phyloP scores from a whole-genome alignment of 1,284 basidiomycete species.

The Grifola frondosa region DNA sequence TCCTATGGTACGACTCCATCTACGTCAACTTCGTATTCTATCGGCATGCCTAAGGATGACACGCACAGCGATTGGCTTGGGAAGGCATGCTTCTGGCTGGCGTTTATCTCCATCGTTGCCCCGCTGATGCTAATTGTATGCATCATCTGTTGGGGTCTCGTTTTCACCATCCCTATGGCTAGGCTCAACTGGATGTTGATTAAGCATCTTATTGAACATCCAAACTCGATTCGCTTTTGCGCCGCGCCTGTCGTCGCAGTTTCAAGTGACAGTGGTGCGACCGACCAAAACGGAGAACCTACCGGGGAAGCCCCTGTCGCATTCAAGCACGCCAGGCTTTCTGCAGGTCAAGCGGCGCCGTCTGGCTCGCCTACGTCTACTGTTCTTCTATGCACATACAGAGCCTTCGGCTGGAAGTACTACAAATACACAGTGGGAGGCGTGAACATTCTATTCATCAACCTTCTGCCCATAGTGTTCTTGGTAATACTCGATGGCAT shows the following conservation, averaged over 20 bases:
- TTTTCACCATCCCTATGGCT: constrained; percentile 98
- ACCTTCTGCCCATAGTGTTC: constrained; percentile 91
- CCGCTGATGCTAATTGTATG: constrained; percentile 89
- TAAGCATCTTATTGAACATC: constrained; percentile 78
- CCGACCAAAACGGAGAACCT: constrained; percentile 26
- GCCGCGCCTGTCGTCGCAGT: constrained; percentile 63
- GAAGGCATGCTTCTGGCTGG: constrained; percentile 78
- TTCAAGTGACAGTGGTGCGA: constrained; percentile 29
- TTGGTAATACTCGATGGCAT: constrained; percentile 95
- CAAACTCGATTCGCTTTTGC: constrained; percentile 90
- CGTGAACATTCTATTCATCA: constrained; percentile 98
- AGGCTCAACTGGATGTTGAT: constrained; percentile 94
- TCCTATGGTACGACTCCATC: constrained; percentile 62
- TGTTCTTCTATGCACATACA: constrained; percentile 93
- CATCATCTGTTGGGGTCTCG: constrained; percentile 88
- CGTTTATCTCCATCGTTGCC: constrained; percentile 76
- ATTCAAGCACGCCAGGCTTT: constrained; percentile 55
- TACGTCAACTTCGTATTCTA: constrained; percentile 36
- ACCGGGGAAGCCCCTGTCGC: constrained; percentile 41
- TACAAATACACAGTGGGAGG: constrained; percentile 99
- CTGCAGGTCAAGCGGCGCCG: constrained; percentile 73
- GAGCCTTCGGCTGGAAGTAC: constrained; percentile 88
- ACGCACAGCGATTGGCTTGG: constrained; percentile 54
- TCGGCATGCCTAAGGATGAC: constrained; percentile 35
- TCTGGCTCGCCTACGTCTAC: constrained; percentile 75